Evolutionary conservation across 495 filamentous ascomycete genomes (phyloP), one percentile per base, ranked within the genome.

Genomic region (Neurospora africana): DNA sequence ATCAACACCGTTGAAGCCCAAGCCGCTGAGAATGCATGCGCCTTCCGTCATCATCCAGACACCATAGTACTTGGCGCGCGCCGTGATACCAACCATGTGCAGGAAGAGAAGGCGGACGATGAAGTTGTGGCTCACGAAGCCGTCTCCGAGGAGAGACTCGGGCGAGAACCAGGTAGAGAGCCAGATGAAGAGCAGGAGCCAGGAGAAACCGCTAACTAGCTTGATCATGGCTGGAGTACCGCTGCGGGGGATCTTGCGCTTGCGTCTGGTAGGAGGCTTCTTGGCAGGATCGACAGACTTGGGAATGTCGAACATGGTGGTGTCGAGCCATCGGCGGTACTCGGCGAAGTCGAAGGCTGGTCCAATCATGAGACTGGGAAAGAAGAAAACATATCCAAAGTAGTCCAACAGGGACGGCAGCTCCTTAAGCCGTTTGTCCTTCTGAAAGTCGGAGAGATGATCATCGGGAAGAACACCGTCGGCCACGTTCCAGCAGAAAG

Each of bases 401-500:
- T 91, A 99, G 81, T 99, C 91, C 65, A 97, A 81, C 5, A 94
- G 75, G 36, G 81, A 78, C 0, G 95, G 95, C 41, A 99, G 85
- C 58, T 92, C 75, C 21, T 80, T 83, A 41, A 99, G 86, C 33
- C 91, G 91, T 67, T 92, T 89, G 75, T 95, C 92, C 78, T 91
- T 92, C 78, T 99, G 95, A 71, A 91, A 87, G 73, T 95, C 94
- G 5, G 91, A 91, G 33, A 99, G 87, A 70, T 93, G 90, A 37
- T 90, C 86, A 36, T 92, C 88, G 13, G 93, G 90, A 39, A 95
- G 82, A 69, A 88, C 87, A 36, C 96, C 95, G 81, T 99, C 95
- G 75, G 93, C 91, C 27, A 98, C 90, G 78, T 97, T 97, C 95
- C 95, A 99, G 84, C 93, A 97, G 79, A 98, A 99, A 33, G 94